Conservation (phyloP, 208 protist genomes). For the Phytomonas sp. region DNA sequence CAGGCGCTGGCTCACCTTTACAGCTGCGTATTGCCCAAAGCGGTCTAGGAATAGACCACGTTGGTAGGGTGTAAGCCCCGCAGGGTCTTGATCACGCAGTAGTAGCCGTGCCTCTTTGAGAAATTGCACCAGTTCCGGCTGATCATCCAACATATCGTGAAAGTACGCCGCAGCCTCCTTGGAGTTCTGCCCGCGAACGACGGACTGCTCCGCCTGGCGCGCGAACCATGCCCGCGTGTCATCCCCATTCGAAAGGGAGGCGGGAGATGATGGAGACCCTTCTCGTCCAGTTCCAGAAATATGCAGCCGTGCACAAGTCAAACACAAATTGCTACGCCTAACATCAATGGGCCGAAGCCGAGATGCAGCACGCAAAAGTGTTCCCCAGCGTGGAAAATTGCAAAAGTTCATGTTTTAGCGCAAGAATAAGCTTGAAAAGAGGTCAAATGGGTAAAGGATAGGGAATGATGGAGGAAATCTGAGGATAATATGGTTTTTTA, state of each 20-base stretch:
- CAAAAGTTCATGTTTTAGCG: not conserved
- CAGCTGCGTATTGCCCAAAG: conserved; percentile 39
- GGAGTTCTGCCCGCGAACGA: conserved; percentile 33
- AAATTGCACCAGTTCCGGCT: conserved; percentile 44
- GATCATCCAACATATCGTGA: conserved; percentile 41
- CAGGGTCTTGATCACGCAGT: conserved; percentile 52
- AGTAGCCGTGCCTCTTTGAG: conserved; percentile 49
- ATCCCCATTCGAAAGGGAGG: conserved; percentile 3
- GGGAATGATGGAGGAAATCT: not conserved
- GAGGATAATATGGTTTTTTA: not conserved
- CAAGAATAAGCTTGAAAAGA: not conserved
- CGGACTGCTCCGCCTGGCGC: conserved; percentile 24
- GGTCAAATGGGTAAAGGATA: not conserved
- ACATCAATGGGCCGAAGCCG: not conserved
- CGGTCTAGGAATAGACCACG: conserved; percentile 57
- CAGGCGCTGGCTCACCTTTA: conserved; percentile 40
- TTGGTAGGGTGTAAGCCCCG: conserved; percentile 56
- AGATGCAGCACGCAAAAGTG: not conserved
- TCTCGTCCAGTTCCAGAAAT: not conserved
- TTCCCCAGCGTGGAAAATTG: not conserved
- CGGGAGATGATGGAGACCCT: not conserved
- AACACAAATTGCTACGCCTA: not conserved
- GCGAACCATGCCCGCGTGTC: conserved; percentile 36
- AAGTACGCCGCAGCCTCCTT: conserved; percentile 58
- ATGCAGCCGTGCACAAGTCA: not conserved